phyloP scores from a whole-genome alignment of 768 basidiomycete species.

The Collybia mongolica region DNA sequence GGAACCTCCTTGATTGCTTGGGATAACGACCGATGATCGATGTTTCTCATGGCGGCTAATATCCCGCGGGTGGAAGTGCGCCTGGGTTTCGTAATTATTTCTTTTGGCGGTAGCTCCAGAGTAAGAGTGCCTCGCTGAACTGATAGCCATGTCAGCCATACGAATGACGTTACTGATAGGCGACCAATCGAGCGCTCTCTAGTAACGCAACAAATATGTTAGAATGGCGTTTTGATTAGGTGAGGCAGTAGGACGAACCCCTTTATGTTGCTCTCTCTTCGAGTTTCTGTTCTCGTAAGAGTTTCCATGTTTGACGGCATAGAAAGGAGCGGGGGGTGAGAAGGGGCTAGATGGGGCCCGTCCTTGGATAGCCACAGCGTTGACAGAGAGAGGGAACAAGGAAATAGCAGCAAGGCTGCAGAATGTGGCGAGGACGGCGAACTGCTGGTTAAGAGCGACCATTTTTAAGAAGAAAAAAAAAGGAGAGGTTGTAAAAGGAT shows the following conservation, averaged over 20 bases:
- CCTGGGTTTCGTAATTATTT: not conserved
- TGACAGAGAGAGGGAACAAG: constrained; percentile 29
- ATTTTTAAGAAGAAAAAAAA: constrained; percentile 30
- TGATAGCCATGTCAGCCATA: not conserved
- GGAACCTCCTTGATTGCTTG: constrained; percentile 21
- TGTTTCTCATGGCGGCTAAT: not conserved
- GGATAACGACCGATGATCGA: constrained; percentile 7
- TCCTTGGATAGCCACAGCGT: constrained; percentile 36
- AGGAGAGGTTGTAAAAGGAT: constrained; percentile 7
- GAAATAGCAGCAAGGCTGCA: constrained; percentile 44
- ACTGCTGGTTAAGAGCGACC: constrained; percentile 47
- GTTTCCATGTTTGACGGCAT: not conserved
- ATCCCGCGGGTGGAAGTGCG: not conserved
- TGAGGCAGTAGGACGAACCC: not conserved
- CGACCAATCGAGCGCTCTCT: not conserved
- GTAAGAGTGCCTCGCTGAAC: not conserved
- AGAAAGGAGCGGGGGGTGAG: no score
- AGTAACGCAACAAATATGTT: not conserved
- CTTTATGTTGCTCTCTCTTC: not conserved
- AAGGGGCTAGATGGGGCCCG: constrained; percentile 6
- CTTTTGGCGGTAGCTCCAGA: not conserved
- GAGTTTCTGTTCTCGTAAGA: not conserved
- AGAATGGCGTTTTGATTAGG: not conserved
- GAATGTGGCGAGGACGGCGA: constrained; percentile 45
- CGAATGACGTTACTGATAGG: not conserved